A percentile compares a stretch with the other conserved stretches of the same genome.
These are phyloP conservation scores for Monoraphidium neglectum DNA, from an alignment of 139 green algal species.

Conservation along the genomic window DNA sequence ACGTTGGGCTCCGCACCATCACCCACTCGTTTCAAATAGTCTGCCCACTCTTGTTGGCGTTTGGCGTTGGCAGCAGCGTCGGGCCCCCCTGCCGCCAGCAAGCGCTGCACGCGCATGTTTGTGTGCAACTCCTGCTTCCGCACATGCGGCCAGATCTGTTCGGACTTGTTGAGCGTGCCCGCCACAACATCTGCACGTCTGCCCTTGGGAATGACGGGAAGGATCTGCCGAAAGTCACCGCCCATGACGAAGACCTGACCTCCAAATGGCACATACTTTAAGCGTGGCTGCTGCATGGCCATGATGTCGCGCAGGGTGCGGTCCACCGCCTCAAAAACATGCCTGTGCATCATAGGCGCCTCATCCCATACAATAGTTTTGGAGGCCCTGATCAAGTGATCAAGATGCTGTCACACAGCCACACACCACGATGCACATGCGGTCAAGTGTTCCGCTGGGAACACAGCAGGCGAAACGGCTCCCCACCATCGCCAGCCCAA, in stretches of 20 bases:
- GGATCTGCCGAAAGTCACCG: conserved; percentile 27
- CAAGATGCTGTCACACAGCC: too few relatives aligned
- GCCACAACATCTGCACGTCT: background rate
- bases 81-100: background rate
- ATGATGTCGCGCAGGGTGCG: conserved; percentile 27
- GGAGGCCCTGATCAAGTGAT: conserved; percentile 9
- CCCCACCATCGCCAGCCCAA: too few relatives aligned
- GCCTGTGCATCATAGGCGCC: conserved; percentile 26
- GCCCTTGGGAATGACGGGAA: conserved; percentile 5
- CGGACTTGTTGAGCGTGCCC: background rate
- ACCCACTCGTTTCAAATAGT: background rate
- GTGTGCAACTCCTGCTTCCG: background rate
- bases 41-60: background rate
- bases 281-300: background rate
- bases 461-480: too few relatives aligned
- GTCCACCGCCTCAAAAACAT: conserved; percentile 17
- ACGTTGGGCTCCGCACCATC: background rate
- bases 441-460: too few relatives aligned
- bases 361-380: conserved; percentile 29
- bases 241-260: conserved; percentile 27
- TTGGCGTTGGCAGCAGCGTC: background rate
- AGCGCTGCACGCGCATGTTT: background rate
- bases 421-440: too few relatives aligned
- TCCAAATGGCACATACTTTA: conserved; percentile 18
- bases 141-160: background rate